Percentiles rank a stretch among this genome's conserved stretches.
Conservation (phyloP, 2,329 filamentous ascomycete species). For the Cytospora schulzeri region DNA sequence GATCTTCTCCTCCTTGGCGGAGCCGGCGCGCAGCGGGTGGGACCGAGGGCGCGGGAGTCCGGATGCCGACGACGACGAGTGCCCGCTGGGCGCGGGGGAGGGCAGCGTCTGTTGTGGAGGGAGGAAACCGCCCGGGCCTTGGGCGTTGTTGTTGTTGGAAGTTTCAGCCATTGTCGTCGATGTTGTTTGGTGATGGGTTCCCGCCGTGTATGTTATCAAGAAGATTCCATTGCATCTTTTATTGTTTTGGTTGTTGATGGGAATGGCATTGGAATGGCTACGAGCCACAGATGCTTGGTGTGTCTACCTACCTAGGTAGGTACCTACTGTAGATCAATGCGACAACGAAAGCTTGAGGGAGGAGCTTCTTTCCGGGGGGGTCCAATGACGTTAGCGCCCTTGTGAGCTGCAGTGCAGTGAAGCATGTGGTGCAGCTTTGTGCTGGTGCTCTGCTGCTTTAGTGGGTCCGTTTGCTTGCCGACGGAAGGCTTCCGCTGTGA, state of each 20-base stretch:
- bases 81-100: constrained; percentile 57
- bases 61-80: constrained; percentile 38
- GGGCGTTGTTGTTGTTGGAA: constrained; percentile 5
- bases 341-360: no score
- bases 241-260: background rate
- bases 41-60: constrained; percentile 58
- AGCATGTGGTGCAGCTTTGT: background rate
- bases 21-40: constrained; percentile 56
- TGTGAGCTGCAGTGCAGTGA: background rate
- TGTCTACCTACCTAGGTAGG: no score
- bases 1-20: constrained; percentile 61
- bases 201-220: background rate
- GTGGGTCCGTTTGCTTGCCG: background rate
- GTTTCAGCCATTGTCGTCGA: constrained; percentile 34
- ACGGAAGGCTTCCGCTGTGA: constrained; percentile 9
- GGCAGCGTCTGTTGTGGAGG: constrained; percentile 44
- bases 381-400: constrained; percentile 14
- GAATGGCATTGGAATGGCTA: background rate
- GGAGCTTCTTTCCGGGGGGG: background rate
- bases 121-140: constrained; percentile 55
- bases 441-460: background rate
- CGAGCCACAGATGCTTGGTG: no score
- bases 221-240: constrained; percentile 21
- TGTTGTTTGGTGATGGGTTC: constrained; percentile 1
- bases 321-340: no score